A percentile compares a stretch with the other conserved stretches of the same genome.
These are phyloP conservation scores for Omphalotus guepiniiformis DNA, from an alignment of 768 basidiomycete species.

Conservation along the genomic window DNA sequence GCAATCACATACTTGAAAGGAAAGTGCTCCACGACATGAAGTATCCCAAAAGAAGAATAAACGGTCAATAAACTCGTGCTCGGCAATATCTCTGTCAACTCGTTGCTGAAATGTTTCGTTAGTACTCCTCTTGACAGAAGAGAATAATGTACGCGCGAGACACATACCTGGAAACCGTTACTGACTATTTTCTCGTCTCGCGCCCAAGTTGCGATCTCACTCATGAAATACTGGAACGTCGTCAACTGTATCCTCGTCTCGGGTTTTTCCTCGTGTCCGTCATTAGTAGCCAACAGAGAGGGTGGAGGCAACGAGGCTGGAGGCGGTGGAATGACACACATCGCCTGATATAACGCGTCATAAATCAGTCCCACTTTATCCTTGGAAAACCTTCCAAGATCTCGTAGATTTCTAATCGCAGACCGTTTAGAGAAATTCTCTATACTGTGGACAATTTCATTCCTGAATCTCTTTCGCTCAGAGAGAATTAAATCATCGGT, in stretches of 20 bases:
- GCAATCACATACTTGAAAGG: slow-evolving; percentile 66
- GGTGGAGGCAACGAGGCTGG: slow-evolving; percentile 45
- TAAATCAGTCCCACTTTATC: slow-evolving; percentile 89
- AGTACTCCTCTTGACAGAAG: slow-evolving; percentile 7
- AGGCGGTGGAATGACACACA: slow-evolving; percentile 72
- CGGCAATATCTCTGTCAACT: slow-evolving; percentile 84
- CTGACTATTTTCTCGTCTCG: slow-evolving; percentile 87
- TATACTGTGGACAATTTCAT: slow-evolving; percentile 88
- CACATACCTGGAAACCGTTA: slow-evolving; percentile 82
- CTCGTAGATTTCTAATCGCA: slow-evolving; percentile 81
- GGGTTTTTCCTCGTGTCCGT: slow-evolving; percentile 63
- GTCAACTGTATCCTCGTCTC: slow-evolving; percentile 85
- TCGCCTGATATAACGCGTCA: slow-evolving; percentile 83
- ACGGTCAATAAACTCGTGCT: slow-evolving; percentile 93
- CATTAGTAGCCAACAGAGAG: slow-evolving; percentile 50
- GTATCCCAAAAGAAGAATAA: slow-evolving; percentile 95
- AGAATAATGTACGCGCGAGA: not conserved
- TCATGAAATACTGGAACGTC: slow-evolving; percentile 88
- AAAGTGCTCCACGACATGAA: slow-evolving; percentile 74
- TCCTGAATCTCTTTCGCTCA: slow-evolving; percentile 82
- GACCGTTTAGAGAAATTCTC: slow-evolving; percentile 93
- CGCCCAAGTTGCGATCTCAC: slow-evolving; percentile 94
- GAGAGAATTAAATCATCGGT: slow-evolving; percentile 89
- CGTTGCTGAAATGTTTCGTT: slow-evolving; percentile 55
- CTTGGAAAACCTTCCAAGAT: slow-evolving; percentile 76